These are phyloP conservation scores for Tardiomyces blankii DNA, from an alignment of 1,139 yeast genomes.

Conservation along the genomic window DNA sequence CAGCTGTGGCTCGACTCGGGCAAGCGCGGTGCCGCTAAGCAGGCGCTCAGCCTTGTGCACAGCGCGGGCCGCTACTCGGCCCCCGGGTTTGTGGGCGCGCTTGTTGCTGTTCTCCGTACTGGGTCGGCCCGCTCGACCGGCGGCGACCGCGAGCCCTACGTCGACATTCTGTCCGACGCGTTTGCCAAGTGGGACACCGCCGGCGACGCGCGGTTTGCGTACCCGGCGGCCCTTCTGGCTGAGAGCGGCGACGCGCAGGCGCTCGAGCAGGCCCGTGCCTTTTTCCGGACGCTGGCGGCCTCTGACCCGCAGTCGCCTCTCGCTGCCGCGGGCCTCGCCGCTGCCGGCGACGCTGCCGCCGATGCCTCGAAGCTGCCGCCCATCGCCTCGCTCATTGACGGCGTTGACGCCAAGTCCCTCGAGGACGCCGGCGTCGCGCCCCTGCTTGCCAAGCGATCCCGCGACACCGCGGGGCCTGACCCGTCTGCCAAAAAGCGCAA, in stretches of 20 bases:
- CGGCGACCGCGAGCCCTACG: neutral
- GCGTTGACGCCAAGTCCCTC: conserved; percentile 32
- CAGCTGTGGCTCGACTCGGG: conserved; percentile 4
- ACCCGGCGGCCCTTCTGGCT: conserved; percentile 10
- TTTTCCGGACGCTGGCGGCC: conserved; percentile 3
- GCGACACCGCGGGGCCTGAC: conserved; percentile 10
- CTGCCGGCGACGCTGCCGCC: conserved; percentile 19
- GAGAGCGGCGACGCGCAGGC: conserved; percentile 5
- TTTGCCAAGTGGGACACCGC: neutral
- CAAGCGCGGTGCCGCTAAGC: neutral
- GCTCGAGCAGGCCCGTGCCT: conserved; percentile 7
- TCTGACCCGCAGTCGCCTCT: conserved; percentile 2
- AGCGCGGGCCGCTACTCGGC: conserved; percentile 1
- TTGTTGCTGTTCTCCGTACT: conserved; percentile 3
- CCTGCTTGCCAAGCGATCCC: conserved; percentile 18
- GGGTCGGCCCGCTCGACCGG: neutral
- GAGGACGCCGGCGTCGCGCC: conserved; percentile 31
- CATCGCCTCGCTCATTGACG: conserved; percentile 31
- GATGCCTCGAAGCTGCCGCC: conserved; percentile 20
- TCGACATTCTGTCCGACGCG: neutral
- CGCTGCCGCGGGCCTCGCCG: neutral
- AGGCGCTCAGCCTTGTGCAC: neutral
- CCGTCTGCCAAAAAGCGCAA: conserved; percentile 14
- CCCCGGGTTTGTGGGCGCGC: conserved; percentile 8
- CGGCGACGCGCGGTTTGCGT: neutral